These are phyloP conservation scores for Stramenopiles sp. DNA, from an alignment of 352 stramenopile species.

Conservation along the genomic window DNA sequence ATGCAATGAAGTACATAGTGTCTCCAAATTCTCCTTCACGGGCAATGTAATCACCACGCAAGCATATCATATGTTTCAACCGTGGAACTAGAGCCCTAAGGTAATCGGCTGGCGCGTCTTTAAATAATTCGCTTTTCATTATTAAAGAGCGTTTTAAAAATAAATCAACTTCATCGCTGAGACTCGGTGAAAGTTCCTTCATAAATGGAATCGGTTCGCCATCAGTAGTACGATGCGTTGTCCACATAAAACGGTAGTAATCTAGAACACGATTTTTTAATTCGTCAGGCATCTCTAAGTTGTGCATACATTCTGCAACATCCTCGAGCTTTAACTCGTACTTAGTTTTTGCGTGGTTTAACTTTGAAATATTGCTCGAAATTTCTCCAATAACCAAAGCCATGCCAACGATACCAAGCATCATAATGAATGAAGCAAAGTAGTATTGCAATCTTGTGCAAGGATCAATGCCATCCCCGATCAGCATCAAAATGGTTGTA, in stretches of 20 bases:
- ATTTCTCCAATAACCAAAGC: background rate
- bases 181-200: background rate
- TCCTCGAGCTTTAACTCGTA: background rate
- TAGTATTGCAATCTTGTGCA: background rate
- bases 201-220: background rate
- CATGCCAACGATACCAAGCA: background rate
- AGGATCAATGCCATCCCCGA: background rate
- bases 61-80: background rate
- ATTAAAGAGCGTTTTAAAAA: background rate
- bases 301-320: background rate
- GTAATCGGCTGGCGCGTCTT: background rate
- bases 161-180: background rate
- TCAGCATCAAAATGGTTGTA: background rate
- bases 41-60: background rate
- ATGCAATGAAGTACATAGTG: background rate
- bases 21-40: background rate
- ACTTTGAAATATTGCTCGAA: background rate
- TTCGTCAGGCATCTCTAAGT: background rate
- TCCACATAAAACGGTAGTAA: background rate
- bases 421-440: background rate
- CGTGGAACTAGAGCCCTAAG: background rate
- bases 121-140: background rate
- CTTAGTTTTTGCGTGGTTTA: background rate
- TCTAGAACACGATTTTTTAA: background rate
- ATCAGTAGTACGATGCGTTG: background rate